Conservation (phyloP, 2,329 filamentous ascomycete species). For the Colletotrichum cordylinicola region DNA sequence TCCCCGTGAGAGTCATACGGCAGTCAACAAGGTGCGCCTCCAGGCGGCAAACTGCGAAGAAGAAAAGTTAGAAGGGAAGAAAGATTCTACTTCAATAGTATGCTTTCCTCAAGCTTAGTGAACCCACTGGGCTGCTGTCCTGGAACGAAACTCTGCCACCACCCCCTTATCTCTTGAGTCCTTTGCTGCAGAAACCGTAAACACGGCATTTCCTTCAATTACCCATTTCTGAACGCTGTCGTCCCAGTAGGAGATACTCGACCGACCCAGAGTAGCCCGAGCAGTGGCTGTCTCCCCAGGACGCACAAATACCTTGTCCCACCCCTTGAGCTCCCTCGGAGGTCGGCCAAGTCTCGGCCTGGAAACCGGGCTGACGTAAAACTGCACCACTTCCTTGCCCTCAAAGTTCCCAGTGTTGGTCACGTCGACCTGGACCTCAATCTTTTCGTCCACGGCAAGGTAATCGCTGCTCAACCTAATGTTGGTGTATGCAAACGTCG, state of each 20-base stretch:
- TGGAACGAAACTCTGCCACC: background rate
- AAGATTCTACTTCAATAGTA: background rate
- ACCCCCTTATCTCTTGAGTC: background rate
- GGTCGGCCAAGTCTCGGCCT: background rate
- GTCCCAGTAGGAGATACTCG: background rate
- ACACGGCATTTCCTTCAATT: background rate
- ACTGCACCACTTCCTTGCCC: background rate
- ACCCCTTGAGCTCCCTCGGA: background rate
- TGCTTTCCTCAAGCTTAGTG: background rate
- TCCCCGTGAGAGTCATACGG: too few species aligned
- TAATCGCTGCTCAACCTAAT: background rate
- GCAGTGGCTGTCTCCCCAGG: background rate
- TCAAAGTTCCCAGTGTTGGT: background rate
- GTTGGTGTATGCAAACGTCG: background rate
- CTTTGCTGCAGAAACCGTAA: background rate
- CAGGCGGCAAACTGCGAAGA: too few species aligned
- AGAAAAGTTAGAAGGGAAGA: too few species aligned
- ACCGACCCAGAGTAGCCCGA: background rate
- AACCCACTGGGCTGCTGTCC: background rate
- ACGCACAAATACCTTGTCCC: background rate
- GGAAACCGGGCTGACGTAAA: background rate
- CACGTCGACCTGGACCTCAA: background rate
- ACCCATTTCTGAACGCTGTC: background rate
- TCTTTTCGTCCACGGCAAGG: background rate
- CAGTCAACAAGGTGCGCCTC: too few species aligned